Base-by-base conservation (phyloP, 2,329 filamentous ascomycete genomes). In the Bipolaris bicolor region DNA sequence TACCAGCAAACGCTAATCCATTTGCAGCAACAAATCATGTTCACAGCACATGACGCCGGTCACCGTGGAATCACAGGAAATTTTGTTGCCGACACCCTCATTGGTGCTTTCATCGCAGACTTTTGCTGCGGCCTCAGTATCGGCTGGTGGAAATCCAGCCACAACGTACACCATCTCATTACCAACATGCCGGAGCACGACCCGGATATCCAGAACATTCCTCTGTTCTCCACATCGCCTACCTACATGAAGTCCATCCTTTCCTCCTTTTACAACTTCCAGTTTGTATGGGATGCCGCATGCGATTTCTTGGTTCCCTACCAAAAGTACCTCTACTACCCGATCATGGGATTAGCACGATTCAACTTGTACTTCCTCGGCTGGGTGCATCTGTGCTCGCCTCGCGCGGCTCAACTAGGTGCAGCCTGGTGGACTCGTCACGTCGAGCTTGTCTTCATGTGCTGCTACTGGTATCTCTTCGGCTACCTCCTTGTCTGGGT, bases 331-430 rank as follows among this genome's bases (percentile, higher is more conserved):
- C 84, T 90, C 0, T 97, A 96, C 78, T 96, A 96, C 73, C 85
- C 90, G 2, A 81, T 97, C 63, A 86, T 97, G 67, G 81, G 86
- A 34, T 84, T 97, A 60, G 93, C 90, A 5, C 88, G 92, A 36
- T 93, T 97, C 81, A 97, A 97, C 73, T 84, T 97, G 15, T 96
- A 96, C 75, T 80, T 86, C 10, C 83, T 95, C 15, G 93, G 90
- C 13, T 96, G 90, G 89, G 84, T 88, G 62, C 91, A 90, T 73
- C 83, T 96, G 1, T 77, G 93, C 55, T 80, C 84, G 11, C 86
- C 89, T 10, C 85, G 88, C 53, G 90, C 89, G 0, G 89, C 90
- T 0, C 86, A 82, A 57, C 89, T 89, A 60, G 92, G 92, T 1
- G 86, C 88, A 10, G 91, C 91, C 2, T 89, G 88, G 82, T 96